Evolutionary conservation across 2,329 filamentous ascomycete genomes (phyloP), one percentile per base, ranked within the genome.

Genomic region (Apiospora hydei): DNA sequence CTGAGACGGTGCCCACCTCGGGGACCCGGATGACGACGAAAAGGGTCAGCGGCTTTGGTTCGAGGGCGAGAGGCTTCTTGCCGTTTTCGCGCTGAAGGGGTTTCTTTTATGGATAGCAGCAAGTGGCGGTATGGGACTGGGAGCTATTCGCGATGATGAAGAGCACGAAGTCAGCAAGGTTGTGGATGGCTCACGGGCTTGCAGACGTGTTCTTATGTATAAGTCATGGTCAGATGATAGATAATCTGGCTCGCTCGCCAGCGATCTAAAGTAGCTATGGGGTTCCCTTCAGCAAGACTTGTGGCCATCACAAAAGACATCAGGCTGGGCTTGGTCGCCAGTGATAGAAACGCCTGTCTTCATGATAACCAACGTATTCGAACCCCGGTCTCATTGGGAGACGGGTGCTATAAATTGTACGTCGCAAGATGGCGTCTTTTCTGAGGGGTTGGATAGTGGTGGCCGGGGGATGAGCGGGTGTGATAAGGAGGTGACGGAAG

Each of bases 1-100:
- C 66, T 13, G 66, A 46, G 41, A 41, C 66, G 24, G 66, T 18
- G n/a, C 66, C 66, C 21, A 26, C 66, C 41, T 67, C 66, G 64
- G 44, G 64, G 38, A 46, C 18, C 21, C 41, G 38, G 64, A 67
- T 21, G 64, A 8, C n/a, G 13, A 11, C 66, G 43, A 7, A 34
- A 34, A n/a, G 16, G 18, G 30, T 21, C 57, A 14, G 30, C 18
- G 57, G 30, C 13, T n/a, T 41, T 16, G n/a, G 57, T 14, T 64
- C 57, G 30, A 41, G 57, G 34, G 30, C 34, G 26, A 30, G 26
- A 30, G 34, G 18, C 51, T 57, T 7, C 7, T 18, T 57, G 6
- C 4, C 13, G 49, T n/a, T n/a, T 24, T 53, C 14, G 7, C 16
- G 26, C 18, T 8, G 3, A 16, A 16, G 3, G 21, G 21, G 7